phyloP scores from a whole-genome alignment of 2,329 filamentous ascomycete species.

The Paraphoma sp. region DNA sequence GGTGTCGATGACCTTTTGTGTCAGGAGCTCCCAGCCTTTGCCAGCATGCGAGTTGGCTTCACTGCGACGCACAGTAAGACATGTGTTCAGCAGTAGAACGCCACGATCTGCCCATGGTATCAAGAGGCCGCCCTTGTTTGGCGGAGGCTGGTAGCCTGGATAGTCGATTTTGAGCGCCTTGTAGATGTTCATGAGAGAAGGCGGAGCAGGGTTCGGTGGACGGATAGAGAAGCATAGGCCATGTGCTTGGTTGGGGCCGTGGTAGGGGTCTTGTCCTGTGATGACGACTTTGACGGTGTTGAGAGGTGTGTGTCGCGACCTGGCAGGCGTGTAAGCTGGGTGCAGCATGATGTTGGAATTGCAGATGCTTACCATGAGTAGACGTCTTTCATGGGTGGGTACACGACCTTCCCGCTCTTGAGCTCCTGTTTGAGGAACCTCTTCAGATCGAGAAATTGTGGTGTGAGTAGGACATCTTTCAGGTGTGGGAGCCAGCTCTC shows the following conservation, averaged over 20 bases:
- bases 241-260: conserved; percentile 94
- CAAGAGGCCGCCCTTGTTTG: conserved; percentile 80
- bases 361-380: conserved; percentile 80
- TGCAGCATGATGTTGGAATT: not conserved
- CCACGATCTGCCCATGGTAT: conserved; percentile 94
- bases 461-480: conserved; percentile 81
- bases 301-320: conserved; percentile 93
- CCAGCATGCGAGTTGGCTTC: conserved; percentile 85
- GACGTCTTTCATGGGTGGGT: conserved; percentile 85
- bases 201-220: conserved; percentile 84
- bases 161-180: conserved; percentile 87
- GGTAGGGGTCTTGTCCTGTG: conserved; percentile 95
- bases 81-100: conserved; percentile 92
- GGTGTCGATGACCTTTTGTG: conserved; percentile 87
- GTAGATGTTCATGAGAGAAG: conserved; percentile 94
- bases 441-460: conserved; percentile 87
- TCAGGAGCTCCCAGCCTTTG: conserved; percentile 92
- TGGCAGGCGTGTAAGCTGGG: conserved; percentile 47
- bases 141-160: conserved; percentile 75
- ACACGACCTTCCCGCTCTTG: conserved; percentile 76
- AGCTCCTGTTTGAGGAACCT: conserved; percentile 83
- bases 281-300: conserved; percentile 90
- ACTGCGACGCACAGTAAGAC: conserved; percentile 88
- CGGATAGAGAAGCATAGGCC: conserved; percentile 95
- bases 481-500: conserved; percentile 90